Evolutionary conservation across 2,329 filamentous ascomycete species (phyloP), one percentile per base, ranked within the genome.

Genomic region (Diaporthe vaccinii): DNA sequence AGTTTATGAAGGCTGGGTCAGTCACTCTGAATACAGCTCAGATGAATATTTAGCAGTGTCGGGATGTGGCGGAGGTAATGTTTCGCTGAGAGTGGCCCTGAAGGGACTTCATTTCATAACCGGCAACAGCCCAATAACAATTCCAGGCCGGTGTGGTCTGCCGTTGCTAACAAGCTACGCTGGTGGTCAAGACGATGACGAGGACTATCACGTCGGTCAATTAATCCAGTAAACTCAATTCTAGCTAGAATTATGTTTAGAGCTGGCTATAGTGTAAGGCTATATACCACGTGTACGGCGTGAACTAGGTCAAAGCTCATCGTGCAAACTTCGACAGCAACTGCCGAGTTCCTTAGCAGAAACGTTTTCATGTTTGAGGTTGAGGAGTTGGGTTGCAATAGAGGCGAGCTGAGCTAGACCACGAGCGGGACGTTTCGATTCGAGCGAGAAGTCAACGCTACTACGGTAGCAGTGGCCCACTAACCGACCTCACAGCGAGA

Each of bases 331-430:
- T 53, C 44, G 31, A 17, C 41, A 67, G 20, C 28, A 53, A 39
- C 9, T 68, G 31, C 46, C 65, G 46, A 28, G 14, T n/a, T 7
- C 14, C 46, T 53, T 68, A 53, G 12, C 2, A 53, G 46, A 9
- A 51, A 25, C 62, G 44, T 68, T 25, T 36, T 68, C 39, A 53
- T 68, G 62, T 68, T 68, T 53, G 62, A 68, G 31, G 31, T 53
- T 49, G 31, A 51, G 44, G 14, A 53, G 44, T 51, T 53, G 62
- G 62, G 62, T 68, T 36, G 44, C 36, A 53, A 36, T 51, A 36
- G 14, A 51, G 31, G 12, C 46, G 62, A 31, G 46, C 62, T 36
- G 44, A 53, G 12, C 12, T 68, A 51, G 31, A 20, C 41, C 44
- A 49, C 10, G 41, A 39, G 20, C 22, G 22, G 31, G 28, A 51